These are phyloP conservation scores for Plasmodium inui DNA, from an alignment of 169 alveolate species.

Conservation along the genomic window DNA sequence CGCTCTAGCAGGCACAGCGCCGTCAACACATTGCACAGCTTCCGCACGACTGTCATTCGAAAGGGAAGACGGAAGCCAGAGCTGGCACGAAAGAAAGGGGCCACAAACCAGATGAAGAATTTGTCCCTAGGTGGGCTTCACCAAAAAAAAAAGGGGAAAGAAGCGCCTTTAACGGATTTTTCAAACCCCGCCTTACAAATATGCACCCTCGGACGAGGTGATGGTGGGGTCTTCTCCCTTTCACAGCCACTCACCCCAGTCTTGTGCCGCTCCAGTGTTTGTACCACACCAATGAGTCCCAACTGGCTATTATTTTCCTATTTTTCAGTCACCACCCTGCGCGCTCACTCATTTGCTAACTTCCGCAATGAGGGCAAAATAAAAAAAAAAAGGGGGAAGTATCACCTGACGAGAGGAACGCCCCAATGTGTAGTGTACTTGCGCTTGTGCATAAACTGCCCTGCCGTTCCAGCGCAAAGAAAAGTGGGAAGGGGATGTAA, in stretches of 20 bases:
- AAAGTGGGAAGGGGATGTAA: background rate
- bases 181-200: background rate
- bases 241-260: background rate
- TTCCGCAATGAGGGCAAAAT: background rate
- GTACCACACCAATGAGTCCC: background rate
- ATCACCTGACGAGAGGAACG: background rate
- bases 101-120: background rate
- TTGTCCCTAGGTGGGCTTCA: background rate
- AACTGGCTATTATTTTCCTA: background rate
- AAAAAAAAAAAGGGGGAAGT: background rate
- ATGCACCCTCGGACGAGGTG: background rate
- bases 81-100: no score
- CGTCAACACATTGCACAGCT: background rate
- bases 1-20: background rate
- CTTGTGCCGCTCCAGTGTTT: background rate
- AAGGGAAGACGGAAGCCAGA: no score
- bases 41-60: background rate
- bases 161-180: background rate
- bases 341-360: background rate
- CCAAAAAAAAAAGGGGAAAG: background rate
- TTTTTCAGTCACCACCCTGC: background rate
- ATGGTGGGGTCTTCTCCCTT: background rate
- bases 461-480: background rate
- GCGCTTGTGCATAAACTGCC: background rate
- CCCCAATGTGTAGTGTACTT: background rate